These are phyloP conservation scores for Viridothelium virens DNA, from an alignment of 495 filamentous ascomycete species.

Conservation along the genomic window DNA sequence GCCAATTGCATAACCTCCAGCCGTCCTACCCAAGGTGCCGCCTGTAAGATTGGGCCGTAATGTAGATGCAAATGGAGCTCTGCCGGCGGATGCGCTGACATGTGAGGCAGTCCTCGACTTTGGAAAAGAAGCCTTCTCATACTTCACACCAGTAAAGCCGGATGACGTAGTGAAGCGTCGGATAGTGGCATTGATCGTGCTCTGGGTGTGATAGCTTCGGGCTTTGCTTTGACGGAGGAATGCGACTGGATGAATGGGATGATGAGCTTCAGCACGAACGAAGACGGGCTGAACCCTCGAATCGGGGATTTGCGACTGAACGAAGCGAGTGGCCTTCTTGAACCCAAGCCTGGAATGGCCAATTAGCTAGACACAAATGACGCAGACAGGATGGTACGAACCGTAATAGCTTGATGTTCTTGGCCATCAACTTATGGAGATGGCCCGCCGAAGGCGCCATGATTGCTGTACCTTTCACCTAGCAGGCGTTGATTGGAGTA, in stretches of 20 bases:
- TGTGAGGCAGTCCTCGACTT: conserved; percentile 58
- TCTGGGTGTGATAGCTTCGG: conserved; percentile 64
- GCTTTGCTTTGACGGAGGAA: conserved; percentile 58
- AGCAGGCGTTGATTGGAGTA: neutral
- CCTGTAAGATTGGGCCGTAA: conserved; percentile 89
- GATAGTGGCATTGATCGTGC: conserved; percentile 49
- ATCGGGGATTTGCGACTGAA: conserved; percentile 41
- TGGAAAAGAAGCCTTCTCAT: conserved; percentile 57
- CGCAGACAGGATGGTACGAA: conserved; percentile 10
- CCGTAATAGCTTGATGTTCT: conserved; percentile 33
- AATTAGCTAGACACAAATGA: neutral
- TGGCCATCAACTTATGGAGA: conserved; percentile 32
- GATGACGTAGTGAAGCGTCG: conserved; percentile 53
- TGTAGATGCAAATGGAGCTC: conserved; percentile 80
- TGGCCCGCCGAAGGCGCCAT: conserved; percentile 30
- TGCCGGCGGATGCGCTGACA: conserved; percentile 58
- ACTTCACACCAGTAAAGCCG: conserved; percentile 40
- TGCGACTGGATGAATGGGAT: conserved; percentile 65
- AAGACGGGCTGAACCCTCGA: conserved; percentile 47
- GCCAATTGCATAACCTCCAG: conserved; percentile 75
- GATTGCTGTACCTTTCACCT: conserved; percentile 8
- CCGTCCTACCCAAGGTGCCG: conserved; percentile 72
- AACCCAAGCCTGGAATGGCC: conserved; percentile 26
- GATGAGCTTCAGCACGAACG: conserved; percentile 48
- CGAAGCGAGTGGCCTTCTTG: conserved; percentile 24